These are phyloP conservation scores for Helotiales sp. DNA, from an alignment of 2,329 filamentous ascomycete genomes.

Conservation along the genomic window DNA sequence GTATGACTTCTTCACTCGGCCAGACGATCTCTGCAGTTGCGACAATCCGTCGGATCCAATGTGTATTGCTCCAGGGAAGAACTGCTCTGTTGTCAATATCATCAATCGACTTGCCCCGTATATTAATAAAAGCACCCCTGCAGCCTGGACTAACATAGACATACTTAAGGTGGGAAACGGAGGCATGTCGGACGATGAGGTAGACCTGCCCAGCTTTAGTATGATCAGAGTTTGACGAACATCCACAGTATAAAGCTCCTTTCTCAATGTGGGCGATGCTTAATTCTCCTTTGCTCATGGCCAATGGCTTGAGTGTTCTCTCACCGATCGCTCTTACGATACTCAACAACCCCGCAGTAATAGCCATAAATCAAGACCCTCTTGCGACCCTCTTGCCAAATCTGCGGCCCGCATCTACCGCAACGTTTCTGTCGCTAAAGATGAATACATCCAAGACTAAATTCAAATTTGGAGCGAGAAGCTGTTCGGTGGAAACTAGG, in stretches of 20 bases:
- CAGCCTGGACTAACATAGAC: slow-evolving; percentile 33
- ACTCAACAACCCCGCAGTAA: slow-evolving; percentile 42
- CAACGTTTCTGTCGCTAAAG: slow-evolving; percentile 48
- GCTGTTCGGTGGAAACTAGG: slow-evolving; percentile 48
- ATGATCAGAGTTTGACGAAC: neutral
- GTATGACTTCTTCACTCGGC: slow-evolving; percentile 36
- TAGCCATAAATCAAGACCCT: slow-evolving; percentile 44
- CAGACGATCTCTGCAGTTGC: slow-evolving; percentile 32
- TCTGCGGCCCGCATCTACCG: slow-evolving; percentile 41
- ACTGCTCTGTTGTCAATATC: slow-evolving; percentile 29
- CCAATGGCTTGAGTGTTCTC: slow-evolving; percentile 29
- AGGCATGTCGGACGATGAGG: slow-evolving; percentile 31
- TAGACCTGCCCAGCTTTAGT: neutral
- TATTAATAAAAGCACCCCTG: slow-evolving; percentile 24
- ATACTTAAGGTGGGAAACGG: slow-evolving; percentile 35
- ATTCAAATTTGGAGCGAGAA: slow-evolving; percentile 54
- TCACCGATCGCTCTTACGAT: slow-evolving; percentile 27
- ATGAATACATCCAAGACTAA: slow-evolving; percentile 50
- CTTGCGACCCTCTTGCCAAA: slow-evolving; percentile 39
- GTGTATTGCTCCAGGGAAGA: slow-evolving; percentile 29
- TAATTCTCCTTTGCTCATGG: slow-evolving; percentile 35
- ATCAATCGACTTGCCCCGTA: slow-evolving; percentile 28
- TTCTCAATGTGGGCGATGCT: slow-evolving; percentile 37
- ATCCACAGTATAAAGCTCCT: slow-evolving; percentile 38
- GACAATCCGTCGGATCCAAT: slow-evolving; percentile 21